Percentiles rank a stretch among this genome's conserved stretches.
Evolutionary conservation across 2,329 filamentous ascomycete genomes (phyloP).

Genomic region (Ophiostoma piceae): DNA sequence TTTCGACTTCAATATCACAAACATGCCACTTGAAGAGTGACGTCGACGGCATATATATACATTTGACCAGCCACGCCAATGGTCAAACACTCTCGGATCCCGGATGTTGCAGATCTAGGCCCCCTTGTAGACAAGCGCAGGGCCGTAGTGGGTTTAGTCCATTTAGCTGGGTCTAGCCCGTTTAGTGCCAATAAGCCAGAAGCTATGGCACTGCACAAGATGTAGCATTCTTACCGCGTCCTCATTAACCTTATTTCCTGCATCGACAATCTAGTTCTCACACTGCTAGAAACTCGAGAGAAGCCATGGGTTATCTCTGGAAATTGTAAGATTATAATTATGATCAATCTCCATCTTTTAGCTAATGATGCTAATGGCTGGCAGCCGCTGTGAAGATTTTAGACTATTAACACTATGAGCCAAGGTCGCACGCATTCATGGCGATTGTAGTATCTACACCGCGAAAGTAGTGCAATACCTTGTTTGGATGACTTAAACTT

Average conservation of each 20-base stretch:
- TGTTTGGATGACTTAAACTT: too few relatives aligned
- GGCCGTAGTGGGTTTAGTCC: not conserved
- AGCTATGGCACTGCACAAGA: not conserved
- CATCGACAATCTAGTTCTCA: too few relatives aligned
- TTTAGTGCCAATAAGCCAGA: not conserved
- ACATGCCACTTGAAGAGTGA: not conserved
- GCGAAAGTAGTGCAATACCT: not conserved
- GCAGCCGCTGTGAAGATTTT: too few relatives aligned
- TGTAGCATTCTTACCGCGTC: not conserved
- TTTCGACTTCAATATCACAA: not conserved
- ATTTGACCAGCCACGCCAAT: not conserved
- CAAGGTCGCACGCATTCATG: too few relatives aligned
- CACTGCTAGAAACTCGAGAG: too few relatives aligned
- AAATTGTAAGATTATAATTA: too few relatives aligned
- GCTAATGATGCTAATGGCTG: too few relatives aligned
- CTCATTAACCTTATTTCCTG: too few relatives aligned
- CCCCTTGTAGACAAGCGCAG: constrained; percentile 8
- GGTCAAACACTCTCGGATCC: constrained; percentile 31
- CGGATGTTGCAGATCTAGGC: constrained; percentile 11
- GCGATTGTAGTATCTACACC: too few relatives aligned
- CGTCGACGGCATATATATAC: constrained; percentile 10
- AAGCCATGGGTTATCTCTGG: too few relatives aligned
- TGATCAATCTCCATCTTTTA: too few relatives aligned
- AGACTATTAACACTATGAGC: not conserved
- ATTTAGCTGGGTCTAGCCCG: not conserved